These are phyloP conservation scores for Theileria orientalis DNA, from an alignment of 169 alveolate species.

Conservation along the genomic window DNA sequence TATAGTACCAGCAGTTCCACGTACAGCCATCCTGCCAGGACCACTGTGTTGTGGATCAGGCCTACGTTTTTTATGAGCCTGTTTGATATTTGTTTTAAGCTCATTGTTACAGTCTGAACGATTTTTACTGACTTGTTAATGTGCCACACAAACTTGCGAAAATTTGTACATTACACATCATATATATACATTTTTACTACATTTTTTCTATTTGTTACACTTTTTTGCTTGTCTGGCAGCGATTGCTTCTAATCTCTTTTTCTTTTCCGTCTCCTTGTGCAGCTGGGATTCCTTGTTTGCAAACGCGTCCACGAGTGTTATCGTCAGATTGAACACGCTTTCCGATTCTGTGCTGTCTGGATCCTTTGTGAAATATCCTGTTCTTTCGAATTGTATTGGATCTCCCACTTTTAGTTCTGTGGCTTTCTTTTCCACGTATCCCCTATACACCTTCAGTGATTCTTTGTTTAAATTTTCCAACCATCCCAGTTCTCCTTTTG, in stretches of 20 bases:
- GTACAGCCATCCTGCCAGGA: slow-evolving; percentile 17
- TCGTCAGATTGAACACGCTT: slow-evolving; percentile 71
- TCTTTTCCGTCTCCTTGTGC: slow-evolving; percentile 63
- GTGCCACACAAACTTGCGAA: background rate
- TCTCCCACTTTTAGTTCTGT: slow-evolving; percentile 57
- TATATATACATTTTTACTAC: background rate
- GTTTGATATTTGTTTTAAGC: background rate
- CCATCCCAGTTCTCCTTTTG: slow-evolving; percentile 70
- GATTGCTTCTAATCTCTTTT: slow-evolving; percentile 47
- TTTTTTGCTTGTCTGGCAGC: slow-evolving; percentile 40
- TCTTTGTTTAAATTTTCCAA: slow-evolving; percentile 75
- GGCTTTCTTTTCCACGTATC: slow-evolving; percentile 64
- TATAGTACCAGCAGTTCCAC: slow-evolving; percentile 4
- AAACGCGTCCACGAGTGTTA: slow-evolving; percentile 69
- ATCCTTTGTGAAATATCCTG: slow-evolving; percentile 83
- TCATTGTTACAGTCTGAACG: background rate
- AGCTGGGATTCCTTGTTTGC: slow-evolving; percentile 40
- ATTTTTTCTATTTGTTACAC: slow-evolving; percentile 6
- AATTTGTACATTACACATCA: background rate
- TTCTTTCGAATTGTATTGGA: slow-evolving; percentile 83
- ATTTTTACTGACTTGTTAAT: background rate
- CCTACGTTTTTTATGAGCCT: background rate
- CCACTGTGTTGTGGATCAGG: slow-evolving; percentile 5
- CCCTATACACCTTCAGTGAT: slow-evolving; percentile 69
- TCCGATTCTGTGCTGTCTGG: slow-evolving; percentile 66